Base-by-base conservation (phyloP, 2,329 filamentous ascomycete genomes). In the Trematosphaeria pertusa region DNA sequence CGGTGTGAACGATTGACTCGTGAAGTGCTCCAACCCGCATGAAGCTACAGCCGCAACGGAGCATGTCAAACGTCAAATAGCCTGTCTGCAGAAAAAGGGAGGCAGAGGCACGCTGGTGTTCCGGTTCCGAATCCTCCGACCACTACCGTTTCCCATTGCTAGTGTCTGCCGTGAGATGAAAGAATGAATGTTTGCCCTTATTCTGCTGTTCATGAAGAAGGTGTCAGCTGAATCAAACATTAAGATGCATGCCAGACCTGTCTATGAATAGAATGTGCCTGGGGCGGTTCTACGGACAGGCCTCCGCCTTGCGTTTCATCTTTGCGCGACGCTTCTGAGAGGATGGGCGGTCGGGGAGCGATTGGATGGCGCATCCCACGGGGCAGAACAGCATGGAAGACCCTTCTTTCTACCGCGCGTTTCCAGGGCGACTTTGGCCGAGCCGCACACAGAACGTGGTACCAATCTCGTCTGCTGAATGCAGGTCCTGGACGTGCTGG, bases 241-340 rank as follows among this genome's bases (percentile, higher is more conserved):
- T 8, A 39, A 39, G 17, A 39, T 4, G 11, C 17, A 37, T n/a
- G 34, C 37, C n/a, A 24, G 30, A 20, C n/a, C 7, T 15, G 17
- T 20, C 46, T 52, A 43, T 46, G 31, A 30, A 52, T 49, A 49
- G 49, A 37, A 5, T 35, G 14, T 6, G 26, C 19, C 22, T 36
- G 46, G 33, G 44, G 41, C 46, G 37, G 45, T 36, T 45, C 44
- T 36, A 34, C 17, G 19, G 17, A 18, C 10, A n/a, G 15, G 19
- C 26, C 11, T 24, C 11, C 21, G 38, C 42, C 39, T 31, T n/a
- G 34, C 43, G 54, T 58, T 58, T 58, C 54, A 58, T 15, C 19
- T 37, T 28, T 37, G 52, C 48, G 48, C 51, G 21, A 42, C 43
- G 35, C 37, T 31, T 48, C 40, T 38, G 42, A 34, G 30, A 35